phyloP scores from a whole-genome alignment of 192 early-diverging fungal species.

The Physocladia obscura region DNA sequence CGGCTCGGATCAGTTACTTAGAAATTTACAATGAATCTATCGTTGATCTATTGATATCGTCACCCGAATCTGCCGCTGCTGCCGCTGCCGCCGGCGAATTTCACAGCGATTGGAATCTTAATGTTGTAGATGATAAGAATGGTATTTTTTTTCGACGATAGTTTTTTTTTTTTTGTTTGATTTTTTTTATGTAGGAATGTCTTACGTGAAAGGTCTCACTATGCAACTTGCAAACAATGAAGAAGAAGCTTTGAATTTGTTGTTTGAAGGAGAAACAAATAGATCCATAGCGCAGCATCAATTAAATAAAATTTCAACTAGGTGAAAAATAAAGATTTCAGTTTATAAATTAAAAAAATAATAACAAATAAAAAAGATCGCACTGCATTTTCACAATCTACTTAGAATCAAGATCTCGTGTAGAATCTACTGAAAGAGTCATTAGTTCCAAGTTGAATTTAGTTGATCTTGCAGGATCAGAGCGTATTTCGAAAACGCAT shows the following conservation, averaged over 20 bases:
- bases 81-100: not conserved
- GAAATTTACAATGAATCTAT: slow-evolving; percentile 67
- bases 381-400: slow-evolving; percentile 68
- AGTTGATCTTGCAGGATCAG: slow-evolving; percentile 61
- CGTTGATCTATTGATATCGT: slow-evolving; percentile 48
- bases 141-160: not conserved
- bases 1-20: slow-evolving; percentile 52
- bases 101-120: not conserved
- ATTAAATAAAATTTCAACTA: slow-evolving; percentile 54
- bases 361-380: slow-evolving; percentile 53
- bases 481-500: slow-evolving; percentile 62
- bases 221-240: slow-evolving; percentile 55
- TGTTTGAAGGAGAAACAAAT: slow-evolving; percentile 68
- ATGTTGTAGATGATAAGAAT: not conserved
- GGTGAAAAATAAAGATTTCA: slow-evolving; percentile 33
- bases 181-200: slow-evolving; percentile 37
- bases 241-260: slow-evolving; percentile 60
- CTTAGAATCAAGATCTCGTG: slow-evolving; percentile 55
- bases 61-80: not conserved
- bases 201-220: slow-evolving; percentile 58
- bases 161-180: not conserved
- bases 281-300: slow-evolving; percentile 63
- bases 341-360: not conserved
- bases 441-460: slow-evolving; percentile 59
- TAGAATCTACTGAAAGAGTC: slow-evolving; percentile 59